Conservation (phyloP, 805 yeast species). For the Ogataea salicorniae region DNA sequence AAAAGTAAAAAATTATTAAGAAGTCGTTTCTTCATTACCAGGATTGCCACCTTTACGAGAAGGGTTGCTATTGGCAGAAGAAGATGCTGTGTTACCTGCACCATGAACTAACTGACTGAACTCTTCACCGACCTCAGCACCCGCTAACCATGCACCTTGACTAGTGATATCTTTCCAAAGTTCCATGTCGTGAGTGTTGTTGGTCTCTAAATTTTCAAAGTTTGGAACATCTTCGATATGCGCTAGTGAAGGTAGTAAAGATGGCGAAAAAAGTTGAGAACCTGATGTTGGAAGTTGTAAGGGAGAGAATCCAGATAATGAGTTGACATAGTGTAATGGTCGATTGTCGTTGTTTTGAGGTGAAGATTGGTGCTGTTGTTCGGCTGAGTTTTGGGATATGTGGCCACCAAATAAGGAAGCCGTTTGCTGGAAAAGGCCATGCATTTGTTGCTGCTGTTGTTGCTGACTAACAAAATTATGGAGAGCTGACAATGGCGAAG, state of each 20-base stretch:
- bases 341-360: not conserved
- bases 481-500: not conserved
- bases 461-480: too few species aligned
- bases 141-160: constrained; percentile 69
- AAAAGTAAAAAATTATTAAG: too few species aligned
- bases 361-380: not conserved
- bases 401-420: too few species aligned
- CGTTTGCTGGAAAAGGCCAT: too few species aligned
- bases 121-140: constrained; percentile 41
- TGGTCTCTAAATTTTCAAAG: constrained; percentile 28
- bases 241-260: constrained; percentile 28
- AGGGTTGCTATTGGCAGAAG: not conserved
- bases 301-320: too few species aligned
- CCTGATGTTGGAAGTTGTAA: not conserved
- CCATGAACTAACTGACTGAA: constrained; percentile 20
- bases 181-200: constrained; percentile 41
- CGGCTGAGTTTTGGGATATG: too few species aligned
- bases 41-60: too few species aligned
- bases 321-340: not conserved
- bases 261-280: constrained; percentile 23
- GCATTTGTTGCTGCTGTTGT: too few species aligned
- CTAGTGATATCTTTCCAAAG: constrained; percentile 75
- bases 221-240: constrained; percentile 32
- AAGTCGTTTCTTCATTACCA: too few species aligned
- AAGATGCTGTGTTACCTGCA: not conserved